These are phyloP conservation scores for Phytopythium oedochilum DNA, from an alignment of 352 stramenopile species.

Conservation along the genomic window DNA sequence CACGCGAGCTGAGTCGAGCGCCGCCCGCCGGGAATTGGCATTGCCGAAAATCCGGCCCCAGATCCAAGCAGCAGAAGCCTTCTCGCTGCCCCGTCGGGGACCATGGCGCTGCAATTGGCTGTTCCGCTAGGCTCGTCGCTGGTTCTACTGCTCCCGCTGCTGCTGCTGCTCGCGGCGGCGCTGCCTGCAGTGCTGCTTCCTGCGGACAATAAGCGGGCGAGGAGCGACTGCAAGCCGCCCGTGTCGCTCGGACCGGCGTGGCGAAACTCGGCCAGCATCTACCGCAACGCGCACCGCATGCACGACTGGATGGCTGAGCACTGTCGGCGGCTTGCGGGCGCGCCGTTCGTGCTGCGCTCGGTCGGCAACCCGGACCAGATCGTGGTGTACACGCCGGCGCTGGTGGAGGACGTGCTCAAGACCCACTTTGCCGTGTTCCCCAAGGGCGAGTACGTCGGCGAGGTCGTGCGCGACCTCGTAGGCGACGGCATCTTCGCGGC, in stretches of 20 bases:
- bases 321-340: constrained; percentile 23
- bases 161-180: not conserved
- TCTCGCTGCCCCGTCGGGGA: not conserved
- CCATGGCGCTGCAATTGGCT: not conserved
- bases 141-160: not conserved
- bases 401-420: constrained; percentile 51
- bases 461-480: constrained; percentile 32
- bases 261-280: constrained; percentile 7
- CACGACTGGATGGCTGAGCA: constrained; percentile 41
- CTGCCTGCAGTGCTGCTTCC: not conserved
- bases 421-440: constrained; percentile 69
- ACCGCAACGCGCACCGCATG: constrained; percentile 15
- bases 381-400: constrained; percentile 31
- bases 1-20: too few species aligned
- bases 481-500: constrained; percentile 57
- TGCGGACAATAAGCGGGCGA: not conserved
- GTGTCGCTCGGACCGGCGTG: not conserved
- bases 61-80: not conserved
- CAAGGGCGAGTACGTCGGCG: constrained; percentile 37
- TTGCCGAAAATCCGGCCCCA: not conserved
- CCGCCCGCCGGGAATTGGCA: not conserved
- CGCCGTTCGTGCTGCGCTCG: constrained; percentile 27
- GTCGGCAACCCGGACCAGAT: constrained; percentile 24
- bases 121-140: not conserved
- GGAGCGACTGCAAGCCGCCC: not conserved